These are phyloP conservation scores for Lecanoromycetidae sp. DNA, from an alignment of 2,329 filamentous ascomycete genomes.

Conservation along the genomic window DNA sequence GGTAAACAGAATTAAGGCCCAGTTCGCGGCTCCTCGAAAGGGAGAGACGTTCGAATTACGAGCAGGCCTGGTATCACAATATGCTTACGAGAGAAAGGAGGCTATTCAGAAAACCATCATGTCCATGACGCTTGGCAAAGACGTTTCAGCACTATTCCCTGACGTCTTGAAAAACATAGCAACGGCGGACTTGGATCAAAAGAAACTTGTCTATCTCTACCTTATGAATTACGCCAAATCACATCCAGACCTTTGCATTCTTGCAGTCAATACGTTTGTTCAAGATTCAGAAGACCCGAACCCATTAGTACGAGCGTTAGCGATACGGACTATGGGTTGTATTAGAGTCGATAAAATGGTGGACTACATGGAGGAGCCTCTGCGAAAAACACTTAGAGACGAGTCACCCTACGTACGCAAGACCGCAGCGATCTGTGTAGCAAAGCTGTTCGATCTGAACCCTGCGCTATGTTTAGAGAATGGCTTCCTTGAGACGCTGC, in stretches of 20 bases:
- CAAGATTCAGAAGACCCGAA: constrained; percentile 99
- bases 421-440: constrained; percentile 93
- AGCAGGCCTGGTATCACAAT: constrained; percentile 90
- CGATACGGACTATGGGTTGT: constrained; percentile 96
- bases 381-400: constrained; percentile 90
- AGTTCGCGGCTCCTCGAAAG: constrained; percentile 85
- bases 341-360: constrained; percentile 99
- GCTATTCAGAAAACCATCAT: constrained; percentile 99
- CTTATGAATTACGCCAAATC: constrained; percentile 99
- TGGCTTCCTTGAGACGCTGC: constrained; percentile 82
- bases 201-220: constrained; percentile 98
- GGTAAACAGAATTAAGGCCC: constrained; percentile 89
- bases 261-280: constrained; percentile 97
- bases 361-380: constrained; percentile 97
- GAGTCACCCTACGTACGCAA: constrained; percentile 98
- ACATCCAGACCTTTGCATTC: constrained; percentile 93
- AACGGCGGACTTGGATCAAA: constrained; percentile 87
- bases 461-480: constrained; percentile 89
- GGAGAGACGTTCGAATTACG: constrained; percentile 97
- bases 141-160: constrained; percentile 92
- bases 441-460: constrained; percentile 93
- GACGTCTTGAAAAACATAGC: constrained; percentile 99
- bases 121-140: constrained; percentile 98
- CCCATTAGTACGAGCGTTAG: constrained; percentile 82
- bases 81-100: constrained; percentile 98